Evolutionary conservation across 305 asterid species (phyloP).

Genomic region (Petunia hybrid): DNA sequence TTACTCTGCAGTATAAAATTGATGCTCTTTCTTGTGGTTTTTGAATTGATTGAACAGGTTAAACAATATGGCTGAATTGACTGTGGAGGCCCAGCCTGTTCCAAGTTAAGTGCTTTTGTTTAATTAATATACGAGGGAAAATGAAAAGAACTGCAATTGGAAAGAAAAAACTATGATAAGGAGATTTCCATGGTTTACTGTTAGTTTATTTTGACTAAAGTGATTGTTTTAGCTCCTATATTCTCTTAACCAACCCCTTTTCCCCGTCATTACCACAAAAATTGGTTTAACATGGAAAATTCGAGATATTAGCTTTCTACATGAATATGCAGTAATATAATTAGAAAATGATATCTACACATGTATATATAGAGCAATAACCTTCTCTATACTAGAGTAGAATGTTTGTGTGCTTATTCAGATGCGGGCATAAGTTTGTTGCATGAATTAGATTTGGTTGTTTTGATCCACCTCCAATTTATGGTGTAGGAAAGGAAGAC

Average conservation of each 20-base stretch:
- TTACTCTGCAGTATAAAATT: neutral
- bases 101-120: constrained; percentile 31
- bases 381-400: neutral
- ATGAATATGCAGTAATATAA: neutral
- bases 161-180: neutral
- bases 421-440: neutral
- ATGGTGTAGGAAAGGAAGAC: neutral
- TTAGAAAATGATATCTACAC: neutral
- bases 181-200: neutral
- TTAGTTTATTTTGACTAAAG: neutral
- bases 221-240: neutral
- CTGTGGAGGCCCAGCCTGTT: constrained; percentile 28
- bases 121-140: no score
- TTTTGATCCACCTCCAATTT: neutral
- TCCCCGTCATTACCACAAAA: neutral
- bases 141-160: neutral
- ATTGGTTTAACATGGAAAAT: neutral
- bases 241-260: neutral
- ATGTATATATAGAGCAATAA: no score
- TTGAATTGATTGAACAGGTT: constrained; percentile 24
- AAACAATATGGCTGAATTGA: constrained; percentile 31
- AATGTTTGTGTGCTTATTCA: neutral
- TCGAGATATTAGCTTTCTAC: no score
- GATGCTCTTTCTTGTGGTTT: constrained; percentile 3
- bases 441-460: neutral